Evolutionary conservation across 2,329 filamentous ascomycete genomes (phyloP), one percentile per base, ranked within the genome.

Genomic region (Fusarium veterinarium): DNA sequence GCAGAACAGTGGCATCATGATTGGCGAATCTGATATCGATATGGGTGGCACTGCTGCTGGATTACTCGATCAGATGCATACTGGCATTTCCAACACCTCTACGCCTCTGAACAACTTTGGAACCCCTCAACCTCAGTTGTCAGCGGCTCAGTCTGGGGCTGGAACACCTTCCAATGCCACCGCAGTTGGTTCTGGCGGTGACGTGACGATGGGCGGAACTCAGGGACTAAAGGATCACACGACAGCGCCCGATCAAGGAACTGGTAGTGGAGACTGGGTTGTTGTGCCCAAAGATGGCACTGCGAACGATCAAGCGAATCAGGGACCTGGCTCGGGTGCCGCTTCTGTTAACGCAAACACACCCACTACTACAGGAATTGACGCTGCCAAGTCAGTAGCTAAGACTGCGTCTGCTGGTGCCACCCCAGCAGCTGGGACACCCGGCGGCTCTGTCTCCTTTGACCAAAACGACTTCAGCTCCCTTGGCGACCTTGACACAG

Each of bases 21-120:
- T 88, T 59, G 87, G 86, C n/a, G 88, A 91, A 72, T 86, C 86
- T 14, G 90, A 91, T 75, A 85, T 91, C 55, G 89, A 91, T 67
- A 91, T 91, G 89, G 89, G 88, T 28, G 88, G 87, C 67, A 90
- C 89, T 20, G 90, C 89, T 20, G 89, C 90, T 28, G 89, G 87
- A 61, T 82, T 92, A n/a, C 84, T 93, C 10, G 91, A 93, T 72
- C 90, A 92, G 80, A 92, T 92, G 83, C 89, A 91, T 69, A 88
- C 87, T 20, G 90, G 87, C 31, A 86, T 89, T 57, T 90, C 89
- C 13, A 87, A 84, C 42, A 87, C 82, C 62, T 88, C 89, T 6
- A 92, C 91, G 11, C 90, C 91, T 0, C 81, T 84, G 30, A 90
- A 89, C 76, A 90, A 85, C 78, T 86, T 90, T 76, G 86, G 89